Evolutionary conservation across 371 early-diverging fungal genomes (phyloP).

Genomic region (Mucor velutinosus): DNA sequence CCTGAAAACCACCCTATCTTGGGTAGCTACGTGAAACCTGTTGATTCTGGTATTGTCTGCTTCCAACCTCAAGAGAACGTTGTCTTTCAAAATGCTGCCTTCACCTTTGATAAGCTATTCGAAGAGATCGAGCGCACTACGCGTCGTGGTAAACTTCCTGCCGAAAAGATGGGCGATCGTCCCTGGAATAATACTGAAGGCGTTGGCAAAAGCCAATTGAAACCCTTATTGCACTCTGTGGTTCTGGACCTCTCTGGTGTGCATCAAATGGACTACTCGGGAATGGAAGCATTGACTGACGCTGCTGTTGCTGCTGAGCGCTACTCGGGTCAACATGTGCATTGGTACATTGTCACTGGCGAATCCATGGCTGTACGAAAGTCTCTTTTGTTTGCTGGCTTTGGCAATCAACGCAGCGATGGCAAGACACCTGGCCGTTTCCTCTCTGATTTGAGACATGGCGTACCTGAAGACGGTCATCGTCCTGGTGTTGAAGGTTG

Average conservation of each 20-base stretch:
- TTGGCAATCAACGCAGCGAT: slow-evolving; percentile 37
- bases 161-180: slow-evolving; percentile 43
- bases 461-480: slow-evolving; percentile 7
- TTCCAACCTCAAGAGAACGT: slow-evolving; percentile 72
- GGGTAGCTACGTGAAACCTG: slow-evolving; percentile 20
- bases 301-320: slow-evolving; percentile 47
- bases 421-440: slow-evolving; percentile 15
- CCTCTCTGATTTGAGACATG: slow-evolving; percentile 23
- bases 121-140: slow-evolving; percentile 44
- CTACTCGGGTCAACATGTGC: slow-evolving; percentile 29
- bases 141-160: slow-evolving; percentile 30
- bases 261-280: slow-evolving; percentile 79
- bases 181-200: slow-evolving; percentile 45
- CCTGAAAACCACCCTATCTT: slow-evolving; percentile 28
- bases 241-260: slow-evolving; percentile 84
- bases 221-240: slow-evolving; percentile 67
- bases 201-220: slow-evolving; percentile 22
- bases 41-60: slow-evolving; percentile 62
- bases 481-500: slow-evolving; percentile 11
- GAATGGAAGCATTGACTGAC: slow-evolving; percentile 67
- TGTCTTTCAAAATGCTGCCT: slow-evolving; percentile 73
- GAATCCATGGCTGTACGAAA: slow-evolving; percentile 27
- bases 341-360: slow-evolving; percentile 41
- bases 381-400: slow-evolving; percentile 38
- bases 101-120: slow-evolving; percentile 46